A percentile compares a stretch with the other conserved stretches of the same genome.
Evolutionary conservation across 306 rosid genomes (phyloP).

Genomic region (Spatholobus suberectus): DNA sequence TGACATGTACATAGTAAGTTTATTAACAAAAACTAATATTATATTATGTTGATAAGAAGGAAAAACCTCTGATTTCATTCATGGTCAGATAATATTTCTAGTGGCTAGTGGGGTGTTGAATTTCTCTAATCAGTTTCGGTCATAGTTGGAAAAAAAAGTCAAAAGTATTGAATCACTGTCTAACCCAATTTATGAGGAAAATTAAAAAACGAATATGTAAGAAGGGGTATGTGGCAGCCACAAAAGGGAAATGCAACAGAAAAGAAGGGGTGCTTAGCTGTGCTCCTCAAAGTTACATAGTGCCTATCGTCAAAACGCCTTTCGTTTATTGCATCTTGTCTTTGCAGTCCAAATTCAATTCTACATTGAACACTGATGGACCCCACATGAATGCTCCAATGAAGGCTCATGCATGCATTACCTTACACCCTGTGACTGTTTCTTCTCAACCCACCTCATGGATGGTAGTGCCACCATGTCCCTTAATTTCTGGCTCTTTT

Average conservation of each 20-base stretch:
- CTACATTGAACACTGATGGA: background rate
- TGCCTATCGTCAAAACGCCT: too few species aligned
- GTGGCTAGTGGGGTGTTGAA: background rate
- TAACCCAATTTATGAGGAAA: background rate
- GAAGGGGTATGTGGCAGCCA: background rate
- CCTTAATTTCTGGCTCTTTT: background rate
- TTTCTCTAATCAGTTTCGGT: too few species aligned
- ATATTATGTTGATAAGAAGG: too few species aligned
- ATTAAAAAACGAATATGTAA: too few species aligned
- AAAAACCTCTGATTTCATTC: background rate
- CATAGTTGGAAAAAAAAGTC: background rate
- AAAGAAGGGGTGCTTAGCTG: background rate
- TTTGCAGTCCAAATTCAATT: background rate
- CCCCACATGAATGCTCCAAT: background rate
- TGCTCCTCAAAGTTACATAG: accelerated
- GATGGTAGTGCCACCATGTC: background rate
- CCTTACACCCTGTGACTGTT: background rate
- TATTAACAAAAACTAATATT: too few species aligned
- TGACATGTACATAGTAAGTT: background rate
- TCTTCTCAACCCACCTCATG: background rate
- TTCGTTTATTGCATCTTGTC: background rate
- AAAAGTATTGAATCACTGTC: too few species aligned
- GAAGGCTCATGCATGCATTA: background rate
- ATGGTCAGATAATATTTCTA: too few species aligned
- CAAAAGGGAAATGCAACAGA: background rate